These are phyloP conservation scores for Leptographium flavum DNA, from an alignment of 2,329 filamentous ascomycete species.

Conservation along the genomic window DNA sequence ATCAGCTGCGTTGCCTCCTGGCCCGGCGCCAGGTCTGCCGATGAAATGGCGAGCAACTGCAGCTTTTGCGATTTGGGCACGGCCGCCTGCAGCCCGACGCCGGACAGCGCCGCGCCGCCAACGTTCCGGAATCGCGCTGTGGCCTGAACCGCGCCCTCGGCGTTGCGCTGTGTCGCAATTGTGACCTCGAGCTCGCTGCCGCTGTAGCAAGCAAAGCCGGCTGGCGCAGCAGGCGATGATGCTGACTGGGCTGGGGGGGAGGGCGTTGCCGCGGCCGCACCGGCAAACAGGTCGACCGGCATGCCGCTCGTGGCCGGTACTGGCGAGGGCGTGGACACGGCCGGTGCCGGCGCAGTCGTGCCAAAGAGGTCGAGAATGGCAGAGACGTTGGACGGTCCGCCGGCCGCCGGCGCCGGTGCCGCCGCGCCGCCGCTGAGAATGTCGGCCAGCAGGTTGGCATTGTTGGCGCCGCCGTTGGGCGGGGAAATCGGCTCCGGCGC, in stretches of 20 bases:
- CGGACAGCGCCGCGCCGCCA: conserved; percentile 51
- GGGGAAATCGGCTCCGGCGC: conserved; percentile 41
- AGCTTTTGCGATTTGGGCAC: conserved; percentile 94
- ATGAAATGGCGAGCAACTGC: conserved; percentile 81
- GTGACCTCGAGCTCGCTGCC: conserved; percentile 73
- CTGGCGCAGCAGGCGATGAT: conserved; percentile 20
- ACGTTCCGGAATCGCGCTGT: conserved; percentile 72
- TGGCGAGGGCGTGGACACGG: conserved; percentile 19
- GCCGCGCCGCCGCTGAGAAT: conserved; percentile 55
- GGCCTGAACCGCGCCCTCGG: conserved; percentile 67
- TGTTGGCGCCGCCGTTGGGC: conserved; percentile 50
- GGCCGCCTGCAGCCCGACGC: conserved; percentile 79
- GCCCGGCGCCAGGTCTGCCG: conserved; percentile 58
- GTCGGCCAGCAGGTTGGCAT: conserved; percentile 77
- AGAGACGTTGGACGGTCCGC: conserved; percentile 40
- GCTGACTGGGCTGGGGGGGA: conserved; percentile 20
- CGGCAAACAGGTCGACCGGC: conserved; percentile 34
- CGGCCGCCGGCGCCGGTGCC: conserved; percentile 28
- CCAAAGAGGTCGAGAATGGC: conserved; percentile 88
- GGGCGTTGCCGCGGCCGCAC: conserved; percentile 5
- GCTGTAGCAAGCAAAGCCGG: conserved; percentile 62
- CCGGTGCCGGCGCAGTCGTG: conserved; percentile 18
- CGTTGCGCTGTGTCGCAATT: conserved; percentile 71
- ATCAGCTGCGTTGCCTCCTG: conserved; percentile 82
- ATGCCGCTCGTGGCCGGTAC: conserved; percentile 19